phyloP scores from a whole-genome alignment of 1,139 yeast genomes.

The Candida sp. region DNA sequence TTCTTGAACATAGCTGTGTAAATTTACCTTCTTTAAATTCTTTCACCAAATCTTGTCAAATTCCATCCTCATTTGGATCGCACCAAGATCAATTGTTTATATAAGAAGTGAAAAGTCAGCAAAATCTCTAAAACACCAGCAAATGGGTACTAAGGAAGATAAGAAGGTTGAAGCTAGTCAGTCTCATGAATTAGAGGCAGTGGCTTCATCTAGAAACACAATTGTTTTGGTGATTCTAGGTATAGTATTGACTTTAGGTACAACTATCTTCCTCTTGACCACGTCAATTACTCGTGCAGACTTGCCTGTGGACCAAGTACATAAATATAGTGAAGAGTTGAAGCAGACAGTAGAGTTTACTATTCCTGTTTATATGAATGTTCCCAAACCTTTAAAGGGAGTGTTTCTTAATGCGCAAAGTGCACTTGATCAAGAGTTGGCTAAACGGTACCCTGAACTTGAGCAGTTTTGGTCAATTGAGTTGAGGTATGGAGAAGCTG shows the following conservation, averaged over 20 bases:
- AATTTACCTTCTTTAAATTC: no score
- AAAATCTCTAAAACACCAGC: background rate
- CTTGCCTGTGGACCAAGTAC: conserved; percentile 57
- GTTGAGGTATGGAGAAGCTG: conserved; percentile 12
- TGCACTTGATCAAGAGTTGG: conserved; percentile 23
- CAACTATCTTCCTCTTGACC: conserved; percentile 70
- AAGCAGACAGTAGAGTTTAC: conserved; percentile 33
- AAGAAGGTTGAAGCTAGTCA: background rate
- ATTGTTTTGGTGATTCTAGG: conserved; percentile 30
- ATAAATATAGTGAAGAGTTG: conserved; percentile 32
- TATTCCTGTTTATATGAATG: conserved; percentile 59
- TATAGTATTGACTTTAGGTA: conserved; percentile 46
- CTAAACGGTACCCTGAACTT: conserved; percentile 17
- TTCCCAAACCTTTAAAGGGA: conserved; percentile 25
- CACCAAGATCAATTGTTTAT: no score
- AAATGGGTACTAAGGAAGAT: background rate
- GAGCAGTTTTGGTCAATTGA: conserved; percentile 25
- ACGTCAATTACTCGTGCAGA: conserved; percentile 76
- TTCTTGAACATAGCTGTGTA: conserved; percentile 54
- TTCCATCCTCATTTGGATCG: no score
- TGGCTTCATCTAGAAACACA: conserved; percentile 2
- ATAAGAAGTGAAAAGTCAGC: background rate
- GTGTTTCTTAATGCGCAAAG: conserved; percentile 27
- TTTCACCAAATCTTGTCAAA: background rate
- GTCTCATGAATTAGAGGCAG: conserved; percentile 4